Base-by-base conservation (phyloP, 2,329 filamentous ascomycete genomes). In the Aquanectria penicillioides region DNA sequence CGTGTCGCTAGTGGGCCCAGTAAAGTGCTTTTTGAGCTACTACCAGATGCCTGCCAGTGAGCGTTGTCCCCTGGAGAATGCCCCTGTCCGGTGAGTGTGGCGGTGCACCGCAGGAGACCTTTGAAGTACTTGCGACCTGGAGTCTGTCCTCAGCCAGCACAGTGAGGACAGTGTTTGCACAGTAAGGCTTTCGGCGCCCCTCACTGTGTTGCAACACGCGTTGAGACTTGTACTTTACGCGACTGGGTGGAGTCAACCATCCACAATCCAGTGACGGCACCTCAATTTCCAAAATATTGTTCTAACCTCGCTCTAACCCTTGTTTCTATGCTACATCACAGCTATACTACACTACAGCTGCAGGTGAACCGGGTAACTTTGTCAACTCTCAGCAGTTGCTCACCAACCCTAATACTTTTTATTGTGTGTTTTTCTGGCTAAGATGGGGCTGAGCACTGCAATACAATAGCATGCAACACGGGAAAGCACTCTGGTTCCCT, bases 1-100 rank as follows among this genome's bases (percentile, higher is more conserved):
- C 43, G 58, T 37, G 58, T 57, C 18, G 11, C 2, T 8, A 3
- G 48, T 53, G 48, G 53, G 47, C 34, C 36, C 18, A 13, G n/a
- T 57, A 49, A 60, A 61, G 57, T 61, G 55, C 18, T 26, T n/a
- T n/a, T n/a, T n/a, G n/a, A n/a, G n/a, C n/a, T n/a, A n/a, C n/a
- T n/a, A n/a, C 17, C 5, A 18, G 26, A 13, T 6, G 13, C 23
- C 13, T 2, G 38, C 20, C 15, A 1, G 9, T 18, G 34, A 18
- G 17, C 20, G 3, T 18, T 9, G 13, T 12, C 11, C 18, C 13
- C 37, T 12, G 23, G 22, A 13, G 17, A 26, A 5, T 4, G 20
- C 13, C 4, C 20, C 11, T n/a, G 15, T 2, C n/a, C 25, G 20
- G 34, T 10, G 49, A n/a, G 34, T 48, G 40, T 58, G 40, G 47